phyloP scores from a whole-genome alignment of 2,329 filamentous ascomycete genomes.

The Gnomoniopsis smithogilvyi region DNA sequence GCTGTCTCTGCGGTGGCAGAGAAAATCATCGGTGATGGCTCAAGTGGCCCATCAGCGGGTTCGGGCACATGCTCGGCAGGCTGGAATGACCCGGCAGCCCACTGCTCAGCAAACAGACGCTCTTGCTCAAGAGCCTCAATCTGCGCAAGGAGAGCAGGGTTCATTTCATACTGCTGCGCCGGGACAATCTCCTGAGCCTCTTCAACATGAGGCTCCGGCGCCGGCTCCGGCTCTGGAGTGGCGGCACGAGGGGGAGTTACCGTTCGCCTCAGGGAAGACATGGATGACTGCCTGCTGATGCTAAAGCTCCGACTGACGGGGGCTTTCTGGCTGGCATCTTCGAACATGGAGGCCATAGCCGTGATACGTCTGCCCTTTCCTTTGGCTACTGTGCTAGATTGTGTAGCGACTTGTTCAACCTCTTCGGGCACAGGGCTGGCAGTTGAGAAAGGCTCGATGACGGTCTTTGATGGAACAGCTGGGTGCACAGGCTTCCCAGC shows the following conservation, averaged over 20 bases:
- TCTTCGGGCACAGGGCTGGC: not conserved
- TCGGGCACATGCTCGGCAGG: not conserved
- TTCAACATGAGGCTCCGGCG: not conserved
- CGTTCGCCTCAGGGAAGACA: not conserved
- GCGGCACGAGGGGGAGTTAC: not conserved
- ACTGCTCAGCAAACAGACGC: conserved; percentile 24
- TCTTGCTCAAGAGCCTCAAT: conserved; percentile 32
- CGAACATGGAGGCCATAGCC: conserved; percentile 5
- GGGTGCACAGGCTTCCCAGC: conserved; percentile 23
- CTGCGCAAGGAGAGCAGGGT: conserved; percentile 25
- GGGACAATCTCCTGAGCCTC: not conserved
- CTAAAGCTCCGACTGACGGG: not conserved
- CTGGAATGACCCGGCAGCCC: conserved; percentile 12
- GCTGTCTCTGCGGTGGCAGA: not conserved
- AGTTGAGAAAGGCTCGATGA: conserved; percentile 25
- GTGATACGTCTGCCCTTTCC: not conserved
- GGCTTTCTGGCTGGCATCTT: not conserved
- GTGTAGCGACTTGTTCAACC: not conserved
- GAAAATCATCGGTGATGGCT: not conserved
- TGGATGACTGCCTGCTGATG: not conserved
- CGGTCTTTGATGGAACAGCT: conserved; percentile 20
- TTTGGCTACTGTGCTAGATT: not conserved
- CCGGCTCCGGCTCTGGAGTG: not conserved
- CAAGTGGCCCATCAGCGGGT: not conserved
- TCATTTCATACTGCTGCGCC: not conserved